These are phyloP conservation scores for Rhododendron ovatum DNA, from an alignment of 148 eudicot species.

Conservation along the genomic window DNA sequence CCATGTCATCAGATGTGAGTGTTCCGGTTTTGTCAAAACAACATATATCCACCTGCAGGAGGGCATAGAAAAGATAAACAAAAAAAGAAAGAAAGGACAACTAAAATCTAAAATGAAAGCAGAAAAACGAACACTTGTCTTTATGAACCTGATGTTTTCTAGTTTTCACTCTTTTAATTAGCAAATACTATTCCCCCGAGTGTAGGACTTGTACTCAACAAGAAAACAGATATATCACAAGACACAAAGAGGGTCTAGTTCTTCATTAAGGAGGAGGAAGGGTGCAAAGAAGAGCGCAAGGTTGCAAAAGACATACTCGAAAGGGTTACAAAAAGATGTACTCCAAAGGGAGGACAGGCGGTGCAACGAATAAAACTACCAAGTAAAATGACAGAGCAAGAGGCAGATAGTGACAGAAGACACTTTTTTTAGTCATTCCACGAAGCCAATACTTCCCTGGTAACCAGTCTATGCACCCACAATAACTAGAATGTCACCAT, in stretches of 20 bases:
- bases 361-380: not conserved
- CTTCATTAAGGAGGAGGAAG: not conserved
- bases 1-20: constrained; percentile 99
- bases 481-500: not conserved
- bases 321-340: not conserved
- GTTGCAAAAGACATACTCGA: not conserved
- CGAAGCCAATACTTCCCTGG: not conserved
- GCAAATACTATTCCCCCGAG: not conserved
- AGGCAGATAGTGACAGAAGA: not conserved
- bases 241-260: not conserved
- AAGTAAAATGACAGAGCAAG: not conserved
- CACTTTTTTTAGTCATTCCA: not conserved
- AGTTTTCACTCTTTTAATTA: not conserved
- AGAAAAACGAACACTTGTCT: not conserved
- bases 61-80: not conserved
- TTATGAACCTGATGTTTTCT: not conserved
- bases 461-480: not conserved
- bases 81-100: not conserved
- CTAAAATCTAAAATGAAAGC: not conserved
- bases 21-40: constrained; percentile 99
- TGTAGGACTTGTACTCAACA: not conserved
- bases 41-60: constrained; percentile 88
- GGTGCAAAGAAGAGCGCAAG: not conserved
- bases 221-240: not conserved
- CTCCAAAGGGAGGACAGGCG: not conserved